Conservation (phyloP, 345 rosid species). For the Gossypium raimondii region DNA sequence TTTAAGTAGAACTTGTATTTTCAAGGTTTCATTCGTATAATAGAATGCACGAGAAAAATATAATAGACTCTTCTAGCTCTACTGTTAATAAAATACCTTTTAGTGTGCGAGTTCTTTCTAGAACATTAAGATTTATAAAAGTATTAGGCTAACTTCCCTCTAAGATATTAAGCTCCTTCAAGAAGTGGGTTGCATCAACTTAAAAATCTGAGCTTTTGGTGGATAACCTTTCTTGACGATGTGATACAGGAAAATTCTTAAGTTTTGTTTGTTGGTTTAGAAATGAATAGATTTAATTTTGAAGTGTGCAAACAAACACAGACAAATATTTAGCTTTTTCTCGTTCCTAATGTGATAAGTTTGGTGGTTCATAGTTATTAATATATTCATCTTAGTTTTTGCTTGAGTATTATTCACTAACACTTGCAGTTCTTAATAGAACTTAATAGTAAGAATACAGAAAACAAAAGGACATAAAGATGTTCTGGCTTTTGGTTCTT, state of each 20-base stretch:
- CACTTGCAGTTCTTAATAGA: neutral
- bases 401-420: neutral
- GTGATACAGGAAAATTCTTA: neutral
- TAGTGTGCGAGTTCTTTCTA: neutral
- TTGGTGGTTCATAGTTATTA: neutral
- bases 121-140: neutral
- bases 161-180: neutral
- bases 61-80: neutral
- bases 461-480: neutral
- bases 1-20: neutral
- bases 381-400: neutral
- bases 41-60: neutral
- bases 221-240: neutral
- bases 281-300: neutral
- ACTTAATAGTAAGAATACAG: neutral
- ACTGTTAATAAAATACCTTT: neutral
- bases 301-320: neutral
- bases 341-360: neutral
- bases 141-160: neutral
- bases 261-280: neutral
- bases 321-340: neutral
- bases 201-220: neutral
- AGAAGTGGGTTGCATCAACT: neutral
- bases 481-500: neutral
- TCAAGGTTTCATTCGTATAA: neutral